Evolutionary conservation across 1,284 basidiomycete genomes (phyloP).

Genomic region (Heliocybe sulcata): DNA sequence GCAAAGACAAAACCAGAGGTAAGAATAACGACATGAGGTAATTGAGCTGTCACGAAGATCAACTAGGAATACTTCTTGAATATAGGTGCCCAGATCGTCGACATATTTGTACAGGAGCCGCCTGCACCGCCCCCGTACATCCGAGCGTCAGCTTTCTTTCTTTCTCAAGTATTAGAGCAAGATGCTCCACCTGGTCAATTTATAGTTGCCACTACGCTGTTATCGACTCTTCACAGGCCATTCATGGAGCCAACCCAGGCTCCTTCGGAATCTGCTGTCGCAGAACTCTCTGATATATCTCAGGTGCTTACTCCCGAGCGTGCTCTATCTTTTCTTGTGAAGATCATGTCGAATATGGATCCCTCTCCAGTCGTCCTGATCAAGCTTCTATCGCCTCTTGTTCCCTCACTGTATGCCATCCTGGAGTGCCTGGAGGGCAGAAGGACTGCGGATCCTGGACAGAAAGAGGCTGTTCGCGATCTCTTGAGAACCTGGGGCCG

Average conservation of each 20-base stretch:
- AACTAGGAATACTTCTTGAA: constrained; percentile 52
- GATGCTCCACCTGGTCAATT: constrained; percentile 19
- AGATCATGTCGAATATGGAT: constrained; percentile 67
- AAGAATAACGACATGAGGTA: constrained; percentile 12
- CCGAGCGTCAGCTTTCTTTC: constrained; percentile 59
- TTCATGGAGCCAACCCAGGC: constrained; percentile 22
- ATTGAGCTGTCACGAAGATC: background rate
- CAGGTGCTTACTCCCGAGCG: constrained; percentile 20
- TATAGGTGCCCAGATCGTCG: constrained; percentile 48
- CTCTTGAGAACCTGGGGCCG: constrained; percentile 71
- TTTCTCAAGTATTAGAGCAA: constrained; percentile 50
- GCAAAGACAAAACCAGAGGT: constrained; percentile 45
- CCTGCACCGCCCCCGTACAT: constrained; percentile 35
- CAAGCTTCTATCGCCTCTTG: constrained; percentile 58
- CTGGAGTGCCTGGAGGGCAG: constrained; percentile 41
- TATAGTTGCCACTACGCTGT: constrained; percentile 29
- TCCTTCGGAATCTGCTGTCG: background rate
- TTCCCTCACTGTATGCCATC: constrained; percentile 62
- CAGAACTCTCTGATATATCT: background rate
- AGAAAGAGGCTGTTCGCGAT: constrained; percentile 51
- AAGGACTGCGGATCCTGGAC: constrained; percentile 53
- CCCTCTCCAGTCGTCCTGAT: constrained; percentile 67
- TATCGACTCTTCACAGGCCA: constrained; percentile 36
- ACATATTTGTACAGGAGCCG: constrained; percentile 31
- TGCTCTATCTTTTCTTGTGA: constrained; percentile 41